phyloP scores from a whole-genome alignment of 352 stramenopile species.

The Phytophthora brassicae region DNA sequence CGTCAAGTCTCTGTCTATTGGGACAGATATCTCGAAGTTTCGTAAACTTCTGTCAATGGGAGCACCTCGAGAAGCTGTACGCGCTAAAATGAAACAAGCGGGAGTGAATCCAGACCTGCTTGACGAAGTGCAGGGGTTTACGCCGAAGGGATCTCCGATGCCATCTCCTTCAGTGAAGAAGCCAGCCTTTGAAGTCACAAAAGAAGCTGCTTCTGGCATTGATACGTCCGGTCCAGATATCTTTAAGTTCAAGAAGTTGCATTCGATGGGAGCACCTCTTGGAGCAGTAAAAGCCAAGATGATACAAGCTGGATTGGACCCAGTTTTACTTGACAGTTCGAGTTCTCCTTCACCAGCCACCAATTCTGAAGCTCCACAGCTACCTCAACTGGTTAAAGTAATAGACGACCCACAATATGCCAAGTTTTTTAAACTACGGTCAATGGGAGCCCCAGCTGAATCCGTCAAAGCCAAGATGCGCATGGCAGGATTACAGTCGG shows the following conservation, averaged over 20 bases:
- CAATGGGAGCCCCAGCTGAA: constrained; percentile 55
- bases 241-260: constrained; percentile 65
- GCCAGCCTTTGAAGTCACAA: neutral
- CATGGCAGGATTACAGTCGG: constrained; percentile 84
- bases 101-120: constrained; percentile 66
- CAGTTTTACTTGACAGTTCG: constrained; percentile 43
- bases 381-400: constrained; percentile 28
- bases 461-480: constrained; percentile 69
- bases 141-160: constrained; percentile 25
- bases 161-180: constrained; percentile 1
- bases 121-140: constrained; percentile 47
- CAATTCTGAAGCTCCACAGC: too few relatives aligned
- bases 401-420: constrained; percentile 63
- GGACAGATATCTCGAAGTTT: constrained; percentile 73
- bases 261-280: constrained; percentile 61
- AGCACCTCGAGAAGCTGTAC: constrained; percentile 75
- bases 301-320: constrained; percentile 63
- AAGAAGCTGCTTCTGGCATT: constrained; percentile 28
- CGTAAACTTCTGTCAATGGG: constrained; percentile 93
- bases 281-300: constrained; percentile 69
- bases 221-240: constrained; percentile 23
- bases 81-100: constrained; percentile 78
- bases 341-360: neutral
- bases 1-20: constrained; percentile 11
- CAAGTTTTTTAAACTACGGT: constrained; percentile 72